Evolutionary conservation across 1,284 basidiomycete species (phyloP), one percentile per base, ranked within the genome.

Genomic region (Cryptococcus hybrid): DNA sequence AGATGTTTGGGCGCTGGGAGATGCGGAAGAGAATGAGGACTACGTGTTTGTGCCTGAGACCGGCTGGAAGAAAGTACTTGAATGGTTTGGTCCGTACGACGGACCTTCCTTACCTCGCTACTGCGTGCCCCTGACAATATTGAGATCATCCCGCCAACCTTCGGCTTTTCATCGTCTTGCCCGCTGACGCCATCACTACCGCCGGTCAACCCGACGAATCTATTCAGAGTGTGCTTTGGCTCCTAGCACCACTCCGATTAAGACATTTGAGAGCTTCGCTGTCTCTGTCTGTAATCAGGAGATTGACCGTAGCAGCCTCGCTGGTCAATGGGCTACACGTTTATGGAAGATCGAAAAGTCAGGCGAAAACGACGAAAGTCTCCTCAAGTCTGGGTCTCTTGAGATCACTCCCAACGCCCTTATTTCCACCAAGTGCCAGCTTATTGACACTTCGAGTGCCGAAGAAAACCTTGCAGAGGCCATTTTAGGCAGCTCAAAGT

Each of bases 121-220:
- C 83, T 63, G 80, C 83, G 58, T 77, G 81, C 18, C 80, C 63
- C 57, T 5, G 69, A 65, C 1, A 64, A 64, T n/a, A 79, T 97
- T 58, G 92, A 97, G 76, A 82, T 95, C 51, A 83, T 84, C 92
- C 92, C 13, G 86, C 87, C 1, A 79, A 80, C 39, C 81, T 94
- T 69, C 83, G 82, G 58, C 82, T 87, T 35, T 83, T 88, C 68
- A 61, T 73, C 37, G 65, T 80, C 18, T 59, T 71, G 18, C 68
- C 73, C 5, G 57, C 71, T 15, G 56, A 53, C 24, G 35, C 8
- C n/a, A 39, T 54, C 11, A 57, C 55, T 3, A 58, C 54, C 11
- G 43, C 47, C 47, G 42, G 50, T 9, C 35, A 55, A 34, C 42
- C 51, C 5, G 52, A 55, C 30, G 51, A 59, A 40, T 38, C 53